phyloP scores from a whole-genome alignment of 148 eudicot genomes.

The Hydrangea macrophylla region DNA sequence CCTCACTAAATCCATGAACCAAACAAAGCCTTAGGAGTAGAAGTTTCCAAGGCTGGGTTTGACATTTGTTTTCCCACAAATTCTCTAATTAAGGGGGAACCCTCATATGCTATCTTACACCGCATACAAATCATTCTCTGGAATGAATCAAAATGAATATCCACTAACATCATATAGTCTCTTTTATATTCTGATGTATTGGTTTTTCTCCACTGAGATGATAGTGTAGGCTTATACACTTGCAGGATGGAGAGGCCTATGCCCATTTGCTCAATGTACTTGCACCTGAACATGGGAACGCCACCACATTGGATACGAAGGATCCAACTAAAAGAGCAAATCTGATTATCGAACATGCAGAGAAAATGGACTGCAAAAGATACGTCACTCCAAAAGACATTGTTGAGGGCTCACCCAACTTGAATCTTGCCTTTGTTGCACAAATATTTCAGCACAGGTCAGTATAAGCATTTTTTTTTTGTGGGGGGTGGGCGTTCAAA shows the following conservation, averaged over 20 bases:
- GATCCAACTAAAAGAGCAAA: conserved; percentile 78
- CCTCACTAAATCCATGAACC: no score
- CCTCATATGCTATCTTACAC: no score
- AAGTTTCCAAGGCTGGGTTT: no score
- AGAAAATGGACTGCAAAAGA: conserved; percentile 65
- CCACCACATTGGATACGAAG: conserved; percentile 42
- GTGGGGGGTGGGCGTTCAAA: no score
- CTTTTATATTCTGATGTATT: background rate
- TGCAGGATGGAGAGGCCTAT: conserved; percentile 89
- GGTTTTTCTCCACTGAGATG: background rate
- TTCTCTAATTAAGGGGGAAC: no score
- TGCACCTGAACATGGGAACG: conserved; percentile 67
- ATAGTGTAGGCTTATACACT: background rate
- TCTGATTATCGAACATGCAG: conserved; percentile 73
- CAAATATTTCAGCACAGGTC: conserved; percentile 83
- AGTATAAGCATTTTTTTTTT: no score
- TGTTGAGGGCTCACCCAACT: conserved; percentile 75
- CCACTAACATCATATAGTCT: no score
- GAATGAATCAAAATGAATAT: no score
- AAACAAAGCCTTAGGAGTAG: no score
- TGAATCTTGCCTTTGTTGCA: conserved; percentile 85
- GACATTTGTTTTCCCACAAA: no score
- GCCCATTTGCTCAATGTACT: conserved; percentile 84
- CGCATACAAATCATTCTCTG: no score
- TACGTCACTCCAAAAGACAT: conserved; percentile 77